A percentile compares a stretch with the other conserved stretches of the same genome.
Evolutionary conservation across 768 basidiomycete genomes (phyloP).

Genomic region (Tricholoma hemisulphureum): DNA sequence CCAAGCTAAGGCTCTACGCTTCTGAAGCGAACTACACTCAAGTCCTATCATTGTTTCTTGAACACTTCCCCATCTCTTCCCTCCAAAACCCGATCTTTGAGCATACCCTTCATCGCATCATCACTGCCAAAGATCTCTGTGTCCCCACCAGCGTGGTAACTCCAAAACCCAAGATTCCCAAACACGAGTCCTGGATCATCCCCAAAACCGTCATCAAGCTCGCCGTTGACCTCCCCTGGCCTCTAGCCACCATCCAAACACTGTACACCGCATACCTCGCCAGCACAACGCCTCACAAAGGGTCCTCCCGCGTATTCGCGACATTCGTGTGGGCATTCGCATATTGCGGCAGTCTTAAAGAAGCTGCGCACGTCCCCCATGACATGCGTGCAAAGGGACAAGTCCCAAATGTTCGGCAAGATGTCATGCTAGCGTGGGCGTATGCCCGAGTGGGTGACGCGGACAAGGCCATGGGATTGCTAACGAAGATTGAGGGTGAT

Average conservation of each 20-base stretch:
- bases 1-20: constrained; percentile 7
- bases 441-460: constrained; percentile 14
- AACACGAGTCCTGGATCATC: constrained; percentile 11
- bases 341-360: constrained; percentile 6
- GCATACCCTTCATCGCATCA: not conserved
- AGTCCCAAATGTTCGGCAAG: constrained; percentile 6
- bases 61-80: not conserved
- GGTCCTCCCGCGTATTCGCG: constrained; percentile 2
- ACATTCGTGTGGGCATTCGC: constrained; percentile 16
- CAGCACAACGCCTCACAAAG: not conserved
- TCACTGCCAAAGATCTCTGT: not conserved
- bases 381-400: not conserved
- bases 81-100: constrained; percentile 6
- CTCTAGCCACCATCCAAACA: constrained; percentile 3
- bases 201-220: constrained; percentile 14
- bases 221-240: constrained; percentile 5
- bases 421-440: constrained; percentile 12
- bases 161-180: not conserved
- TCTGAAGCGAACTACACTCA: constrained; percentile 6
- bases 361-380: constrained; percentile 13
- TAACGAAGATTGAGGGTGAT: constrained; percentile 7
- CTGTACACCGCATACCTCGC: constrained; percentile 10
- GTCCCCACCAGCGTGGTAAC: not conserved
- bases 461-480: constrained; percentile 12
- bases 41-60: constrained; percentile 8